Evolutionary conservation across 2,329 filamentous ascomycete species (phyloP).

Genomic region (Ceratocystis alfenasii): DNA sequence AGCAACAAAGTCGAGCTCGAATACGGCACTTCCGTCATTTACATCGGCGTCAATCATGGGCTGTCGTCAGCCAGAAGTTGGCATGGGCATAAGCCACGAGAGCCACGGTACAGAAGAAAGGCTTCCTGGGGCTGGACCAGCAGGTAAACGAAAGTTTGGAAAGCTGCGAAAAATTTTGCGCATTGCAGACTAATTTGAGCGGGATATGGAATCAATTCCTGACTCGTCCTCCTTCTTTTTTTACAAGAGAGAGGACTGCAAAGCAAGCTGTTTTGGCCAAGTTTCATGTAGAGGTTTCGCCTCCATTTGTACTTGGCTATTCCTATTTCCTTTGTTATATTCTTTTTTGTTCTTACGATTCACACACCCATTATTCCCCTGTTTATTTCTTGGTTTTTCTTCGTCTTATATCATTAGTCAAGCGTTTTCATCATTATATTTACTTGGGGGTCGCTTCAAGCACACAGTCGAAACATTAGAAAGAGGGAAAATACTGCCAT

Average conservation of each 20-base stretch:
- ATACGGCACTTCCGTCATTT: constrained; percentile 14
- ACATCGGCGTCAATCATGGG: constrained; percentile 12
- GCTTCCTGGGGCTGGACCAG: neutral
- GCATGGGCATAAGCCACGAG: neutral
- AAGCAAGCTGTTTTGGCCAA: neutral
- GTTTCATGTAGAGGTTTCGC: neutral
- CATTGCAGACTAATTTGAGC: constrained; percentile 30
- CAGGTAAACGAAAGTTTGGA: constrained; percentile 55
- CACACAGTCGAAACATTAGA: too few relatives aligned
- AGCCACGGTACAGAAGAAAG: neutral
- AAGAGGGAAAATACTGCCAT: too few relatives aligned
- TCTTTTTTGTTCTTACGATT: constrained; percentile 11
- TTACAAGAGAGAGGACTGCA: neutral
- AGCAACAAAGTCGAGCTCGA: constrained; percentile 4
- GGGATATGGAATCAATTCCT: neutral
- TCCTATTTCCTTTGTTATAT: neutral
- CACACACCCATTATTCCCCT: constrained; percentile 1
- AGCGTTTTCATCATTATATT: constrained; percentile 12
- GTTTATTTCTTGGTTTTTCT: constrained; percentile 14
- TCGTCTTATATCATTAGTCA: neutral
- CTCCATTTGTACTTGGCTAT: neutral
- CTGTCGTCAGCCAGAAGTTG: neutral
- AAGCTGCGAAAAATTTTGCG: constrained; percentile 53
- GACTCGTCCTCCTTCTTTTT: constrained; percentile 9
- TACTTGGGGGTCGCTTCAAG: neutral